Evolutionary conservation across 192 early-diverging fungal genomes (phyloP).

Genomic region (Coemansia sp.): DNA sequence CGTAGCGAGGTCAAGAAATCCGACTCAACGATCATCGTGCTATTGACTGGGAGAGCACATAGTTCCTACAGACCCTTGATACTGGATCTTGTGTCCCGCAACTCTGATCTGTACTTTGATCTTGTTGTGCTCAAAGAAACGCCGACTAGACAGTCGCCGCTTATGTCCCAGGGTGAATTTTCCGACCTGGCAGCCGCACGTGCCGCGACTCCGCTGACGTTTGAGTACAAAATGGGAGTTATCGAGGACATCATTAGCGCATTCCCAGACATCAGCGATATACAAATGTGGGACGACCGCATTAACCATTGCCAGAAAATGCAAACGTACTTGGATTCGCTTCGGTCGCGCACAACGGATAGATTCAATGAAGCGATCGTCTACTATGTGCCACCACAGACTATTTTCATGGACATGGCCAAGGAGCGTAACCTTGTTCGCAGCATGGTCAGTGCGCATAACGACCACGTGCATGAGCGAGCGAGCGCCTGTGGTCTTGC

Average conservation of each 20-base stretch:
- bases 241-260: constrained; percentile 56
- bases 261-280: constrained; percentile 49
- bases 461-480: constrained; percentile 26
- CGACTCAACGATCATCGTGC: constrained; percentile 39
- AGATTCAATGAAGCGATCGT: constrained; percentile 29
- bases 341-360: constrained; percentile 24
- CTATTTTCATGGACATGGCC: constrained; percentile 40
- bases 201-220: constrained; percentile 53
- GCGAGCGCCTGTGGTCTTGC: background rate
- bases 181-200: constrained; percentile 4
- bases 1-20: constrained; percentile 13
- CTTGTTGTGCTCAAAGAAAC: constrained; percentile 59
- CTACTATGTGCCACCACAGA: constrained; percentile 46
- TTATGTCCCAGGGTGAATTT: constrained; percentile 26
- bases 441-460: constrained; percentile 41
- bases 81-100: constrained; percentile 32
- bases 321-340: constrained; percentile 45
- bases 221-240: constrained; percentile 62
- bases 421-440: constrained; percentile 38
- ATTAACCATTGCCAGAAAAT: constrained; percentile 50
- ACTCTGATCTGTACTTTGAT: constrained; percentile 54
- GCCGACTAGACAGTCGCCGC: constrained; percentile 36
- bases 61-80: constrained; percentile 46
- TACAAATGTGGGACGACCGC: constrained; percentile 64
- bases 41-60: constrained; percentile 52